Conservation (phyloP, 129 eudicot genomes). For the Saussurea involucrata region DNA sequence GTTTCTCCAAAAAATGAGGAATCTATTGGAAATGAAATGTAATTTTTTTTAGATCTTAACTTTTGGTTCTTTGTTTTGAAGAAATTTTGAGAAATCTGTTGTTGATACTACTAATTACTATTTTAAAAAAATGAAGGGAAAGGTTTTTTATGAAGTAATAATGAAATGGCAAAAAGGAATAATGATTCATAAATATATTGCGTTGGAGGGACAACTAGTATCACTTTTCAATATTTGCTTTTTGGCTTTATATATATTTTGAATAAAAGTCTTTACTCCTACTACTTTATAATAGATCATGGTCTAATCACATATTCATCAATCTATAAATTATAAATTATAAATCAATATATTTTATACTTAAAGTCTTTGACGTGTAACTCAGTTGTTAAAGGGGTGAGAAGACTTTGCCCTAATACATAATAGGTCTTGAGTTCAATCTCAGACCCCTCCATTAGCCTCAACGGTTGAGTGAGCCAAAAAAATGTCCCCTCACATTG, state of each 20-base stretch:
- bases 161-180: constrained; percentile 12
- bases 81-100: too few species aligned
- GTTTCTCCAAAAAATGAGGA: too few species aligned
- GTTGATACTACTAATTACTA: neutral
- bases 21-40: too few species aligned
- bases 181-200: constrained; percentile 16
- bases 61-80: too few species aligned
- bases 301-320: constrained; percentile 34
- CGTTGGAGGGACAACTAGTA: constrained; percentile 33
- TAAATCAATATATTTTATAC: neutral
- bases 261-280: constrained; percentile 17
- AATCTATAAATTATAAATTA: constrained; percentile 14
- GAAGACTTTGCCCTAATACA: too few species aligned
- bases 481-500: too few species aligned
- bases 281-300: constrained; percentile 34
- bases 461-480: too few species aligned
- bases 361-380: too few species aligned
- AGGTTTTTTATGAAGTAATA: neutral
- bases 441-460: too few species aligned
- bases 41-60: too few species aligned
- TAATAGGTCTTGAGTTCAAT: too few species aligned
- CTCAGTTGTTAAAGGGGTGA: too few species aligned
- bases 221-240: constrained; percentile 38
- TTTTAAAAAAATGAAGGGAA: neutral
- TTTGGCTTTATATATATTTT: constrained; percentile 28